Conservation (phyloP, 805 yeast genomes). For the Metschnikowia picachoensis region DNA sequence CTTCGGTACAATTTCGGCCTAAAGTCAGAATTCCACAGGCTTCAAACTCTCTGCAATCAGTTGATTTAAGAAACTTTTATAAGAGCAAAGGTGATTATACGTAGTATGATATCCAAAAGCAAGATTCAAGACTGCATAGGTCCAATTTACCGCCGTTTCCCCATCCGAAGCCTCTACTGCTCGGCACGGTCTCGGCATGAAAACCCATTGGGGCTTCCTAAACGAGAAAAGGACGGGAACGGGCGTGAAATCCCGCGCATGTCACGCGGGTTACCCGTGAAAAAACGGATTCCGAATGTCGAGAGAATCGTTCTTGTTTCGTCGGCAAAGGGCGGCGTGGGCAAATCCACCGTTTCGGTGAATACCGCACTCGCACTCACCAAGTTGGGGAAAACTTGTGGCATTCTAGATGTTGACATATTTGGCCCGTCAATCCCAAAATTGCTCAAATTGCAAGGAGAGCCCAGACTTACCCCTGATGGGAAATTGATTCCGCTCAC, state of each 20-base stretch:
- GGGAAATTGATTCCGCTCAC: constrained; percentile 63
- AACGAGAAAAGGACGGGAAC: constrained; percentile 4
- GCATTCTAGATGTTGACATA: constrained; percentile 74
- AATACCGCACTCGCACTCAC: constrained; percentile 65
- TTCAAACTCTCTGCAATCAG: too few species aligned
- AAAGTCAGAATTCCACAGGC: too few species aligned
- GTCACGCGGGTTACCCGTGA: constrained; percentile 54
- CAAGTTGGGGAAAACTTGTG: constrained; percentile 51
- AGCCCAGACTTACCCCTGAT: constrained; percentile 50
- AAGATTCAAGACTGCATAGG: not conserved
- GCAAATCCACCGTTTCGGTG: constrained; percentile 70
- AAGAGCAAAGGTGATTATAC: too few species aligned
- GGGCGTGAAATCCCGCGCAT: constrained; percentile 24
- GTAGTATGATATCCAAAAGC: not conserved
- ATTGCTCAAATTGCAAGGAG: constrained; percentile 63
- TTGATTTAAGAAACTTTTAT: too few species aligned
- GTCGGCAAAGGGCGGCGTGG: constrained; percentile 81
- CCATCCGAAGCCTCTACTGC: not conserved
- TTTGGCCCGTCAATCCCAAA: constrained; percentile 85
- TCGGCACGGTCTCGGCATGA: constrained; percentile 19
- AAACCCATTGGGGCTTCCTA: constrained; percentile 41
- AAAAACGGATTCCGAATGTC: constrained; percentile 56
- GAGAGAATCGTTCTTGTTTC: constrained; percentile 60
- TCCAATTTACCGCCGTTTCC: not conserved
- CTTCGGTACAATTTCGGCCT: too few species aligned